Base-by-base conservation (phyloP, 306 rosid species). In the Gastrolobium villosum region DNA sequence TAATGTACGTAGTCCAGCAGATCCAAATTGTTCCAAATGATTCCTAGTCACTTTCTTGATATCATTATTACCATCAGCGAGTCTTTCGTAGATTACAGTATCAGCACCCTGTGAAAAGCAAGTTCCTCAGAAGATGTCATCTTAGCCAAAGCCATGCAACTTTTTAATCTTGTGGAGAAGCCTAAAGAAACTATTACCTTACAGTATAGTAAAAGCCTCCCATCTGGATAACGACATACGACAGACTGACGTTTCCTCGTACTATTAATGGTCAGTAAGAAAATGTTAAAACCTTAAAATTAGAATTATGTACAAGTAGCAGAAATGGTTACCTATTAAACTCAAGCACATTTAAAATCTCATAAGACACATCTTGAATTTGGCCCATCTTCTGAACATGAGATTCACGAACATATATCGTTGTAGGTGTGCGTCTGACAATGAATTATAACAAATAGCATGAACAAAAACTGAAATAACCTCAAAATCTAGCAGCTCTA, bases 171-270 rank as follows among this genome's bases (percentile, higher is more conserved):
- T 65, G 57, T 35, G 55, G 43, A 45, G 55, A 76, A 78, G 62
- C 74, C 81, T 74, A 63, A 35, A 70, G 50, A 81, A 86, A 49
- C 75, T 31, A 72, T 87, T 95, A 95, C 99, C 99, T 95, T 95
- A 87, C 98, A 89, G 87, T 95, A 95, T 76, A 95, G 82, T 44
- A 92, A 89, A 82, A 95, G 97, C 84, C 94, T 87, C 60, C 99
- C 99, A 89, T 95, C 91, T 6, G 95, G 93, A 87, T 89, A 95
- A 36, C 97, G 98, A 72, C 99, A 95, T 65, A 95, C 89, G 72
- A 95, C 98, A 37, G 99, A 95, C 78, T 95, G 99, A 49, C 99
- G 99, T 90, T 95, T 95, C 89, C 99, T 87, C 63, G 93, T 91
- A 88, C 98, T 95, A 82, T 74, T 75, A 79, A 54, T 73, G 62